Evolutionary conservation across 345 rosid genomes (phyloP).

Genomic region (Kandelia obovata): DNA sequence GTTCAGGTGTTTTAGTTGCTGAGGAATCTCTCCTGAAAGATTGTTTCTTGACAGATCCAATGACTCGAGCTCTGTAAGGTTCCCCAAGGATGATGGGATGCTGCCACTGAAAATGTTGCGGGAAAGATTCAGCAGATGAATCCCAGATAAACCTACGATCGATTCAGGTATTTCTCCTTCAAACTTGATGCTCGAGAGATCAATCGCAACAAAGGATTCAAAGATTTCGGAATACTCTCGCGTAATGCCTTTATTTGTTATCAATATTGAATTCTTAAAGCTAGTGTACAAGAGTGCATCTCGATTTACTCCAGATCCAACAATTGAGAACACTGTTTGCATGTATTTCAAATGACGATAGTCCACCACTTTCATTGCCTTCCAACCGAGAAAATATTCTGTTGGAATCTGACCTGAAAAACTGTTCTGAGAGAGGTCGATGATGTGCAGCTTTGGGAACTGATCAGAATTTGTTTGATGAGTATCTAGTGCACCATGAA

Average conservation of each 20-base stretch:
- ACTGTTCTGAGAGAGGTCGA: neutral
- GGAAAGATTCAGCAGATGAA: neutral
- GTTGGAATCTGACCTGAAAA: slow-evolving; percentile 9
- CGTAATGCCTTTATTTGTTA: neutral
- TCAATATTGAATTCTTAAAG: too few species aligned
- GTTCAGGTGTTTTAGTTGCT: neutral
- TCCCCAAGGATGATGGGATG: neutral
- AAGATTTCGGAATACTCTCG: neutral
- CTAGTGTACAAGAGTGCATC: too few species aligned
- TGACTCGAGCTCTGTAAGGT: neutral
- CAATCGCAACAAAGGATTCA: neutral
- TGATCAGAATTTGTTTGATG: neutral
- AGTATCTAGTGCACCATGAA: neutral
- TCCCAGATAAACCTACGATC: neutral
- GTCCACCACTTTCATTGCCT: neutral
- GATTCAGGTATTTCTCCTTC: neutral
- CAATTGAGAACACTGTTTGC: too few species aligned
- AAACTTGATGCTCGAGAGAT: slow-evolving; percentile 4
- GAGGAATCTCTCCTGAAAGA: slow-evolving; percentile 3
- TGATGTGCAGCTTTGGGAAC: neutral
- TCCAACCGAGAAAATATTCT: neutral
- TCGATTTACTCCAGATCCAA: too few species aligned
- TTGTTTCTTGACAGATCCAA: slow-evolving; percentile 6
- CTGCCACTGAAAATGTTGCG: neutral
- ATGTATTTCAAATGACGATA: neutral